These are phyloP conservation scores for Aureobasidium mangrovei DNA, from an alignment of 2,329 filamentous ascomycete species.

Conservation along the genomic window DNA sequence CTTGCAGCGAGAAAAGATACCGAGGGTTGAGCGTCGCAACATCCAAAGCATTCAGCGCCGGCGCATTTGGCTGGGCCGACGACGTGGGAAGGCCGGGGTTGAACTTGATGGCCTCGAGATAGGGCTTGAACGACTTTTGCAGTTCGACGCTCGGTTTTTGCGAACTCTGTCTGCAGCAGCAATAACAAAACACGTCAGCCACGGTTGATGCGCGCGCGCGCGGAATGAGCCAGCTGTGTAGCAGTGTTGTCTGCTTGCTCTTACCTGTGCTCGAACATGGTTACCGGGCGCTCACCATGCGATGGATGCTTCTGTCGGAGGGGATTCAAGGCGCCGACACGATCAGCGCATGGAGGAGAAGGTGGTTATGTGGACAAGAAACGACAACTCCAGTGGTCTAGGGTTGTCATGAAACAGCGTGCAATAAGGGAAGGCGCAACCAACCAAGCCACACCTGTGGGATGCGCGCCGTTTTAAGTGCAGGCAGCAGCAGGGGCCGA, in stretches of 20 bases:
- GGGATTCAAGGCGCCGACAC: neutral
- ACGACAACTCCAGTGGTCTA: conserved; percentile 1
- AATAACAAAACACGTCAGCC: conserved; percentile 13
- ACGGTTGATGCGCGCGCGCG: neutral
- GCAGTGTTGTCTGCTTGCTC: conserved; percentile 8
- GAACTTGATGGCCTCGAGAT: conserved; percentile 60
- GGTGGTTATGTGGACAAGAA: conserved; percentile 3
- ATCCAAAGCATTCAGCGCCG: conserved; percentile 38
- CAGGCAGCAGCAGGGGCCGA: conserved; percentile 6
- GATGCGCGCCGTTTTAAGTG: conserved; percentile 12
- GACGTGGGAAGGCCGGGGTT: neutral
- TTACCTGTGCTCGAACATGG: conserved; percentile 13
- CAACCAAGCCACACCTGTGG: conserved; percentile 5
- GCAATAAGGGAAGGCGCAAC: conserved; percentile 13
- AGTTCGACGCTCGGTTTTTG: conserved; percentile 83
- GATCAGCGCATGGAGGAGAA: conserved; percentile 2
- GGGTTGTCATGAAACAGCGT: conserved; percentile 12
- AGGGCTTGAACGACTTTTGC: conserved; percentile 73
- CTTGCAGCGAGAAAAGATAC: conserved; percentile 27
- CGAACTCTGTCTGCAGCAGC: conserved; percentile 54
- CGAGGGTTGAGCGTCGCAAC: conserved; percentile 32
- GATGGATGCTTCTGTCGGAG: neutral
- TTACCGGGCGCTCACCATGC: conserved; percentile 6
- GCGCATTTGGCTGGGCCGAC: conserved; percentile 30
- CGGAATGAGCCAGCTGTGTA: neutral